Evolutionary conservation across 139 green algal species (phyloP).

Genomic region (Chlorella sp.): DNA sequence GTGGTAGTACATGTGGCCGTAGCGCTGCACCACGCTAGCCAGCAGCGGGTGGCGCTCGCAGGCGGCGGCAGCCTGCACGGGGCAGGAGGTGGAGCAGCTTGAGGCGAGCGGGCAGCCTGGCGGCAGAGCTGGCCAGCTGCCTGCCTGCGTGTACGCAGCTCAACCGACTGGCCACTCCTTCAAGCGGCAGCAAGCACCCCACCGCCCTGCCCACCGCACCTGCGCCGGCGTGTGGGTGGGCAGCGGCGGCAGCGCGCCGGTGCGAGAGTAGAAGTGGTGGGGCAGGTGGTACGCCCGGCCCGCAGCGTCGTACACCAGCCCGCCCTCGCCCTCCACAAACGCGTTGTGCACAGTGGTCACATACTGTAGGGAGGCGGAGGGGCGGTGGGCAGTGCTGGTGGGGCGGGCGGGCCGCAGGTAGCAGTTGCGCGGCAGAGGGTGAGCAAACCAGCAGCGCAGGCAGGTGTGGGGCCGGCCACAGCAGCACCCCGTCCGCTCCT

Average conservation of each 20-base stretch:
- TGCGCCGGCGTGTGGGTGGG: slow-evolving; percentile 7
- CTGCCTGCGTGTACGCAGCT: no score
- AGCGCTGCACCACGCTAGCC: slow-evolving; percentile 38
- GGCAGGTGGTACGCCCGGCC: slow-evolving; percentile 42
- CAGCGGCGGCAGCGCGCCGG: slow-evolving; percentile 13
- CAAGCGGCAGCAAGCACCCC: not conserved
- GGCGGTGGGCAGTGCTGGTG: not conserved
- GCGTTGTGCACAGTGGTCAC: slow-evolving; percentile 37
- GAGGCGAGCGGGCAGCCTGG: no score
- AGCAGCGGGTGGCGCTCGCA: slow-evolving; percentile 25
- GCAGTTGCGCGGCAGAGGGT: not conserved
- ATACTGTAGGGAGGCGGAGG: slow-evolving; percentile 11
- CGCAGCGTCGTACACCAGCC: slow-evolving; percentile 38
- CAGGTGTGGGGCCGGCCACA: not conserved
- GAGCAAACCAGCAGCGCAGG: not conserved
- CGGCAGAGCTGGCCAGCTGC: no score
- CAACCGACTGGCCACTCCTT: no score
- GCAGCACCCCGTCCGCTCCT: not conserved
- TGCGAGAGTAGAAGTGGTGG: slow-evolving; percentile 36
- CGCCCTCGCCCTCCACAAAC: slow-evolving; percentile 47
- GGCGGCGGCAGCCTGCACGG: not conserved
- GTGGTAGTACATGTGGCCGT: slow-evolving; percentile 56
- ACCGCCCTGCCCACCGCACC: not conserved
- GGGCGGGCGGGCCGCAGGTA: not conserved
- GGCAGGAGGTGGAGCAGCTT: not conserved